Evolutionary conservation across 768 basidiomycete genomes (phyloP), one percentile per base, ranked within the genome.

Genomic region (Gloeopeniophorella convolvens): DNA sequence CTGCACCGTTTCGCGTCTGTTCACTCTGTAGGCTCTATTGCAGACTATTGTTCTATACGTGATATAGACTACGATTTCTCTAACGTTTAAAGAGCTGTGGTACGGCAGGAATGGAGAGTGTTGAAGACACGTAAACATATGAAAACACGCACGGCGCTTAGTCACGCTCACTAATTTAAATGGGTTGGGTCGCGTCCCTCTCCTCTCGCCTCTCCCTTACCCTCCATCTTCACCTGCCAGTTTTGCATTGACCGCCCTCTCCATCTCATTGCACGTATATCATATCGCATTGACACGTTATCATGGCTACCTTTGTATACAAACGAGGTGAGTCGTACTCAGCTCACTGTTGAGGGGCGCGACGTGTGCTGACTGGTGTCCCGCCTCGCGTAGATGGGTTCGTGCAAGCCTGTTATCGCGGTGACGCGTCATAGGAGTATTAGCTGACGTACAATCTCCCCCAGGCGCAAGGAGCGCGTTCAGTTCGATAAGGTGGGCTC

Each of bases 401-500:
- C 61, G 73, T 69, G 60, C 34, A 42, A 42, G 27, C 35, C 49
- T 51, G 45, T 65, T 64, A 65, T 65, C 65, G 63, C 32, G 23
- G 42, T 43, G 51, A 36, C 33, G 27, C 50, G 42, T 30, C 11
- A 36, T 23, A 33, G 27, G 28, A 39, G 43, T 36, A 15, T 23
- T 42, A 28, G 42, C 62, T 54, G 61, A 59, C 48, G 30, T 56
- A 56, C 12, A 41, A n/a, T 28, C 18, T 15, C 37, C 34, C 59
- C 9, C 56, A 83, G 84, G 51, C 89, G 91, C 56, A 92, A 91
- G 69, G 92, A 95, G 69, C 85, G 82, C 64, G 87, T 95, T 45
- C 85, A 89, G 60, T 95, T 95, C 61, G 92, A 95, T 63, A 95
- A 95, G 77, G 91, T 85, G 59, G 55, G 74, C 54, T 51, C 46